Percentiles rank a stretch among this genome's conserved stretches.
Conservation (phyloP, 164 flowering plant species). For the Chloranthus sessilifolius region DNA sequence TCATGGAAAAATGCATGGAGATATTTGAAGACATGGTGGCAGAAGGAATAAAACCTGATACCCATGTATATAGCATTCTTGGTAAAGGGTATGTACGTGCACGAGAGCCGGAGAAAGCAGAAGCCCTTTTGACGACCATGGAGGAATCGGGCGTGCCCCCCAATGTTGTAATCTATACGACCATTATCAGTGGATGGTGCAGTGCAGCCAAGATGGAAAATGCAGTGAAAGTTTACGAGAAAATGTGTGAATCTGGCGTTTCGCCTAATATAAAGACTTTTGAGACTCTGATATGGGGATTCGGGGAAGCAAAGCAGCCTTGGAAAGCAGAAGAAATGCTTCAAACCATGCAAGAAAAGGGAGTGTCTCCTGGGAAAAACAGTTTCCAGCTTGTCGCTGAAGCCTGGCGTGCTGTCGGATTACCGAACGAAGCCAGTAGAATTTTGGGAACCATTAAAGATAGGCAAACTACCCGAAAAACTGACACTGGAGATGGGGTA, state of each 20-base stretch:
- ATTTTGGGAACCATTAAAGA: conserved; percentile 19
- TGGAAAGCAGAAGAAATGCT: conserved; percentile 88
- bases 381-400: conserved; percentile 62
- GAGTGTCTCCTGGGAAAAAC: conserved; percentile 41
- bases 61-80: conserved; percentile 80
- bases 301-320: conserved; percentile 78
- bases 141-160: conserved; percentile 42
- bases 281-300: conserved; percentile 95
- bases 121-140: conserved; percentile 58
- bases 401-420: conserved; percentile 67
- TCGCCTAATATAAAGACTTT: conserved; percentile 80
- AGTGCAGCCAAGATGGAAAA: conserved; percentile 70
- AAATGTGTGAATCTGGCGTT: conserved; percentile 56
- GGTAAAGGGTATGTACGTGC: conserved; percentile 94
- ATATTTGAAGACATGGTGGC: conserved; percentile 66
- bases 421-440: conserved; percentile 47
- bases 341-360: conserved; percentile 46
- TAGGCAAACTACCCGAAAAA: conserved; percentile 2
- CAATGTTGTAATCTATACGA: conserved; percentile 85
- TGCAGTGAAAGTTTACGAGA: conserved; percentile 48
- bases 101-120: conserved; percentile 73
- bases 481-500: conserved; percentile 8
- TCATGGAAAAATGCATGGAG: conserved; percentile 74
- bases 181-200: conserved; percentile 95
- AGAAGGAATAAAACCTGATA: conserved; percentile 73